Evolutionary conservation across 2,329 filamentous ascomycete genomes (phyloP).

Genomic region (Tolypocladium ovalisporum): DNA sequence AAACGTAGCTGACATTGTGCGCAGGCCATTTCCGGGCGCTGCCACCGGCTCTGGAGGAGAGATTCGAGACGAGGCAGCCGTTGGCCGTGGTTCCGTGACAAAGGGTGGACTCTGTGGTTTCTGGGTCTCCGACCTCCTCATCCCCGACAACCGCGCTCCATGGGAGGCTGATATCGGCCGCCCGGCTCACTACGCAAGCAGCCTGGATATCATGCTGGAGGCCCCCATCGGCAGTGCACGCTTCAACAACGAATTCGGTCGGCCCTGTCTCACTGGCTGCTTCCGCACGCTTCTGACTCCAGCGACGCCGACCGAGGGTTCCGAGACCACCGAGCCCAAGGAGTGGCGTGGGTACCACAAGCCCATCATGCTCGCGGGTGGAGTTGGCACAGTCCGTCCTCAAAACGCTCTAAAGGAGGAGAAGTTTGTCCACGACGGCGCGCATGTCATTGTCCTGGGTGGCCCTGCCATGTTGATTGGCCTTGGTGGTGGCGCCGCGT

Average conservation of each 20-base stretch:
- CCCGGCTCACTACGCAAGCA: slow-evolving; percentile 85
- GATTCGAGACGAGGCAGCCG: slow-evolving; percentile 89
- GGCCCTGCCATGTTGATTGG: slow-evolving; percentile 97
- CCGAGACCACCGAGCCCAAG: slow-evolving; percentile 30
- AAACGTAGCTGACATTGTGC: not conserved
- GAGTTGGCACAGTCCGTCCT: slow-evolving; percentile 83
- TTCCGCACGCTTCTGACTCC: slow-evolving; percentile 77
- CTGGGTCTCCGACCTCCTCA: slow-evolving; percentile 87
- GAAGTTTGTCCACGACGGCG: slow-evolving; percentile 70
- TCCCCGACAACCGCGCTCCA: slow-evolving; percentile 69
- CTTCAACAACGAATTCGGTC: slow-evolving; percentile 97
- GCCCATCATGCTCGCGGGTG: slow-evolving; percentile 96
- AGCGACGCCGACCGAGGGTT: slow-evolving; percentile 1
- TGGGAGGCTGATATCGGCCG: slow-evolving; percentile 91
- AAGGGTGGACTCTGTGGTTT: slow-evolving; percentile 90
- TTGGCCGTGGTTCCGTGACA: slow-evolving; percentile 82
- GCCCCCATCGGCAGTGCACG: slow-evolving; percentile 89
- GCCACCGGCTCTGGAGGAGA: slow-evolving; percentile 93
- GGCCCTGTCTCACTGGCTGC: slow-evolving; percentile 77
- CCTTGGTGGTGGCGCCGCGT: slow-evolving; percentile 88
- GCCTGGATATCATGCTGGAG: slow-evolving; percentile 94
- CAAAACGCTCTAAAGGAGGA: slow-evolving; percentile 82
- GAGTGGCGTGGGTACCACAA: slow-evolving; percentile 84
- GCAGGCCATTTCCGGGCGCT: slow-evolving; percentile 68
- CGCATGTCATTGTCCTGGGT: slow-evolving; percentile 83